Conservation (phyloP, 2,329 filamentous ascomycete species). For the Bimuria novae-zelandiae region DNA sequence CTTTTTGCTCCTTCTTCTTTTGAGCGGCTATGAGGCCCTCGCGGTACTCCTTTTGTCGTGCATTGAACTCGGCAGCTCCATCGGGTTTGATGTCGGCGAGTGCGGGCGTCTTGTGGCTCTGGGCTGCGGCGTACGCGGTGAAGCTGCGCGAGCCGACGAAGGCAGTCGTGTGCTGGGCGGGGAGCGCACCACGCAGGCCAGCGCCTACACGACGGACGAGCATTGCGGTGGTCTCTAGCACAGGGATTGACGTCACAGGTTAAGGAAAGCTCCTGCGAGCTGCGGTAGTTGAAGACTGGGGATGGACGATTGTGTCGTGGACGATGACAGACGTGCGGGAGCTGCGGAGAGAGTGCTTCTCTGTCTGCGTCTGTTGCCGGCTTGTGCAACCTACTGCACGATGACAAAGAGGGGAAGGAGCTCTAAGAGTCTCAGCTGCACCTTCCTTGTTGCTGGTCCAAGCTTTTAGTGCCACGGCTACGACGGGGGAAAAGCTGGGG, state of each 20-base stretch:
- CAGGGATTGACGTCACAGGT: constrained; percentile 6
- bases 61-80: constrained; percentile 75
- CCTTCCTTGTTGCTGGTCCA: constrained; percentile 7
- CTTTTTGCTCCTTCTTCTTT: constrained; percentile 77
- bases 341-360: neutral
- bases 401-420: constrained; percentile 6
- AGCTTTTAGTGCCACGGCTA: constrained; percentile 5
- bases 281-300: constrained; percentile 1
- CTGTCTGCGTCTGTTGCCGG: constrained; percentile 10
- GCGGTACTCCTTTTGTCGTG: constrained; percentile 84
- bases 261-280: constrained; percentile 10
- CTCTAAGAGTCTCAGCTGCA: constrained; percentile 5
- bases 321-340: neutral
- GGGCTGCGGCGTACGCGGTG: constrained; percentile 28
- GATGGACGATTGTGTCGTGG: neutral
- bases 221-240: constrained; percentile 27
- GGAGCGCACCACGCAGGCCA: constrained; percentile 29
- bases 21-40: constrained; percentile 76
- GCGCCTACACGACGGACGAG: constrained; percentile 36
- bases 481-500: constrained; percentile 11
- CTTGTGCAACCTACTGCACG: neutral
- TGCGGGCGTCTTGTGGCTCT: constrained; percentile 60
- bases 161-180: constrained; percentile 19
- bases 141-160: constrained; percentile 33
- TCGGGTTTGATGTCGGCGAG: constrained; percentile 82